A percentile compares a stretch with the other conserved stretches of the same genome.
Evolutionary conservation across 495 filamentous ascomycete species (phyloP).

Genomic region (Xylaria cubensis): DNA sequence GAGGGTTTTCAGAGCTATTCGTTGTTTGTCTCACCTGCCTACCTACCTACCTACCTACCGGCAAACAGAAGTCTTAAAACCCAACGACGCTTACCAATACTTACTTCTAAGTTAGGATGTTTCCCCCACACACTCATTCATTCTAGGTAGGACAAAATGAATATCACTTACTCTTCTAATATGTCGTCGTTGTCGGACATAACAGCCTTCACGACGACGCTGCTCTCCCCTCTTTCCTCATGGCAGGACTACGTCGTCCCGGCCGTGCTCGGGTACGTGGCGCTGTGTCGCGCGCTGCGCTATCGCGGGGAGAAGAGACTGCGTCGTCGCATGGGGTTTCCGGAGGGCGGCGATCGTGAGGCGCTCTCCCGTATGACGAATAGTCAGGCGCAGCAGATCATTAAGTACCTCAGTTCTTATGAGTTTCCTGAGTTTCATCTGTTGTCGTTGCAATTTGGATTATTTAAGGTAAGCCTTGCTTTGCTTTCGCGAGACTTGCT

Average conservation of each 20-base stretch:
- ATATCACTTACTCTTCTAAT: neutral
- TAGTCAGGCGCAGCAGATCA: conserved; percentile 64
- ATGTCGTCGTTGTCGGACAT: neutral
- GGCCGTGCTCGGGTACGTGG: conserved; percentile 39
- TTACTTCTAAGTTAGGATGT: neutral
- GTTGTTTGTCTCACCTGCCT: neutral
- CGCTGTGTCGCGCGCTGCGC: conserved; percentile 53
- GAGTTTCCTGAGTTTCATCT: conserved; percentile 66
- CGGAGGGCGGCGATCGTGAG: conserved; percentile 48
- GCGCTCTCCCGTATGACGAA: conserved; percentile 68
- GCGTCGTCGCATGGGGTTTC: conserved; percentile 56
- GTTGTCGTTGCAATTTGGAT: conserved; percentile 66
- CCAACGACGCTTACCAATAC: neutral
- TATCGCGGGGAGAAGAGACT: conserved; percentile 55
- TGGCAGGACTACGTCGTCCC: conserved; percentile 32
- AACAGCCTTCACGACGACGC: neutral
- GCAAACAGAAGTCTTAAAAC: neutral
- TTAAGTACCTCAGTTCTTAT: conserved; percentile 52
- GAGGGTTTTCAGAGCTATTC: no score
- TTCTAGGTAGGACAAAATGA: neutral
- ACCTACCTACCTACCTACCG: no score
- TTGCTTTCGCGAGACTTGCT: neutral
- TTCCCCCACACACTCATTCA: neutral
- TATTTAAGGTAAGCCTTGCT: conserved; percentile 60
- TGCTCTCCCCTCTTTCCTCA: conserved; percentile 9